These are phyloP conservation scores for Cardiospermum halicacabum DNA, from an alignment of 345 rosid species.

Conservation along the genomic window DNA sequence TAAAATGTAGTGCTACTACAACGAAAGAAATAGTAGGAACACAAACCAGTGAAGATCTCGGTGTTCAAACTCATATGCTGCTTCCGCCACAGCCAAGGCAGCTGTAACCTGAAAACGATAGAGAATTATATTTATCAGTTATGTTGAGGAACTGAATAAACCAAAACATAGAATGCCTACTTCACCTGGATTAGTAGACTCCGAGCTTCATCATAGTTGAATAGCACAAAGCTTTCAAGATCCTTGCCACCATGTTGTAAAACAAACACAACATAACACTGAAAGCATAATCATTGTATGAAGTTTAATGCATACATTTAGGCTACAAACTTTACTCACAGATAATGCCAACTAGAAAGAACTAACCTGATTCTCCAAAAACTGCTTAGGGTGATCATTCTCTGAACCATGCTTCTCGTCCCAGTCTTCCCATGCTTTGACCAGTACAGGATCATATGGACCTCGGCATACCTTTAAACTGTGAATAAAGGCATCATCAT, in stretches of 20 bases:
- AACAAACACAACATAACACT: slow-evolving; percentile 85
- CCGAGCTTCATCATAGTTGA: slow-evolving; percentile 72
- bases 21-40: slow-evolving; percentile 13
- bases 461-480: slow-evolving; percentile 89
- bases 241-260: slow-evolving; percentile 95
- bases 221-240: slow-evolving; percentile 86
- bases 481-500: slow-evolving; percentile 15
- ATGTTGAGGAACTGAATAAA: neutral
- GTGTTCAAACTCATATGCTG: slow-evolving; percentile 91
- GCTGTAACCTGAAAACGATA: slow-evolving; percentile 62
- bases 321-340: neutral
- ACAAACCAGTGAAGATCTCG: slow-evolving; percentile 86
- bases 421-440: slow-evolving; percentile 95
- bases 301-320: neutral
- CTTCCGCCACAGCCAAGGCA: slow-evolving; percentile 92
- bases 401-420: slow-evolving; percentile 74
- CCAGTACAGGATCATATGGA: slow-evolving; percentile 57
- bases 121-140: neutral
- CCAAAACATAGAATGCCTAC: neutral
- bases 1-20: neutral
- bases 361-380: slow-evolving; percentile 72
- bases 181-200: slow-evolving; percentile 82
- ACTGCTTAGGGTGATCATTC: slow-evolving; percentile 84
- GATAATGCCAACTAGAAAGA: slow-evolving; percentile 4
- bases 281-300: slow-evolving; percentile 24